Conservation (phyloP, 2,329 filamentous ascomycete genomes). For the Venturia pyrina region DNA sequence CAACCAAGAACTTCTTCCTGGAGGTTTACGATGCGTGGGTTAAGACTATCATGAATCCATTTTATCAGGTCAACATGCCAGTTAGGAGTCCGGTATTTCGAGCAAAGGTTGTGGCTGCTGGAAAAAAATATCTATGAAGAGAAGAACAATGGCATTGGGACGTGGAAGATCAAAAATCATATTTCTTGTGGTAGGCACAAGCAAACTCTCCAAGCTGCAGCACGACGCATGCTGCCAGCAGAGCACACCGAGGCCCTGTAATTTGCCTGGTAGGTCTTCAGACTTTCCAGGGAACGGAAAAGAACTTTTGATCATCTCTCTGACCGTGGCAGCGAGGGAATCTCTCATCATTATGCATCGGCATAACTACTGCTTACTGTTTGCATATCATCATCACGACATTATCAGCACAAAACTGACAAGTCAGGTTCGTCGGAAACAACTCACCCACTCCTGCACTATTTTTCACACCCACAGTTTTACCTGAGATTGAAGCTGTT, state of each 20-base stretch:
- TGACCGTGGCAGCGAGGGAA: background rate
- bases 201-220: too few relatives aligned
- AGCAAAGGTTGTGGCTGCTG: conserved; percentile 70
- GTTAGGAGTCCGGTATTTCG: conserved; percentile 82
- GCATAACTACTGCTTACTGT: background rate
- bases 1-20: conserved; percentile 84
- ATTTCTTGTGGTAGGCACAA: background rate
- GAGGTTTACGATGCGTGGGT: conserved; percentile 97
- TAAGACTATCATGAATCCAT: conserved; percentile 95
- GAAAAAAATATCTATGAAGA: conserved; percentile 73
- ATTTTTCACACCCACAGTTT: too few relatives aligned
- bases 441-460: background rate
- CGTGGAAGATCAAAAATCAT: background rate
- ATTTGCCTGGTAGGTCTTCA: background rate
- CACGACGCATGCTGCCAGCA: background rate
- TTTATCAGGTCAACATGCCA: conserved; percentile 77
- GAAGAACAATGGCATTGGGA: background rate
- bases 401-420: background rate
- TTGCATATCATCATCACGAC: background rate
- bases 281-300: background rate
- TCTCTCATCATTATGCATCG: background rate
- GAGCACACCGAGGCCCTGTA: background rate
- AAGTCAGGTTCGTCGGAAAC: background rate
- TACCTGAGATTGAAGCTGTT: background rate
- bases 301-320: background rate